These are phyloP conservation scores for Prunus salicina DNA, from an alignment of 306 rosid genomes.

Conservation along the genomic window DNA sequence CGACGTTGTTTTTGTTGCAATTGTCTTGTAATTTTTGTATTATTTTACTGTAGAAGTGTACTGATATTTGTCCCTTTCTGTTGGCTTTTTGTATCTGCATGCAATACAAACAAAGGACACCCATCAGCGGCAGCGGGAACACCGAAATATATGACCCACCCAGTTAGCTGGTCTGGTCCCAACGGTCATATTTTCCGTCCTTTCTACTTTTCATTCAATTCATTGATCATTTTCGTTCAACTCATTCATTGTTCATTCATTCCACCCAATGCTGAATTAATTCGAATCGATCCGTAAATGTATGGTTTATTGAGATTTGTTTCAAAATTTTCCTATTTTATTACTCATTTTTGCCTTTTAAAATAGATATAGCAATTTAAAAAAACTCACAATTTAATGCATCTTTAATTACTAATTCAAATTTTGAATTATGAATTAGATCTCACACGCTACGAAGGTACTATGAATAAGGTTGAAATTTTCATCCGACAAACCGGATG, in stretches of 20 bases:
- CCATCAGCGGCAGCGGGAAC: background rate
- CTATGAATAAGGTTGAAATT: too few relatives aligned
- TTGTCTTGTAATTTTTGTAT: background rate
- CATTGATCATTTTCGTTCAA: background rate
- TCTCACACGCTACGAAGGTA: too few relatives aligned
- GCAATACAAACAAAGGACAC: background rate
- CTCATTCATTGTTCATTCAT: background rate
- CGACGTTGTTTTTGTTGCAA: conserved; percentile 14
- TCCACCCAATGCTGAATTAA: background rate
- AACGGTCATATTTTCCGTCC: conserved; percentile 29
- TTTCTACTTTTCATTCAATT: background rate
- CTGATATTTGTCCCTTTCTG: background rate
- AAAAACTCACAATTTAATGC: too few relatives aligned
- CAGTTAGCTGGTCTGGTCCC: background rate
- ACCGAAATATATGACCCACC: conserved; percentile 4
- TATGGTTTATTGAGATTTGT: too few relatives aligned
- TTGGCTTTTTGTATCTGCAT: background rate
- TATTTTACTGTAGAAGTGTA: background rate
- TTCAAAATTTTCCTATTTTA: too few relatives aligned
- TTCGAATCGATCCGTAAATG: too few relatives aligned
- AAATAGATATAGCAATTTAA: too few relatives aligned
- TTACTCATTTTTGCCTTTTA: too few relatives aligned
- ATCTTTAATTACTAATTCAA: too few relatives aligned
- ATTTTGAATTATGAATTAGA: too few relatives aligned
- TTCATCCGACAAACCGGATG: too few relatives aligned